Evolutionary conservation across 164 flowering plant species (phyloP).

Genomic region (Nymphaea thermarum): DNA sequence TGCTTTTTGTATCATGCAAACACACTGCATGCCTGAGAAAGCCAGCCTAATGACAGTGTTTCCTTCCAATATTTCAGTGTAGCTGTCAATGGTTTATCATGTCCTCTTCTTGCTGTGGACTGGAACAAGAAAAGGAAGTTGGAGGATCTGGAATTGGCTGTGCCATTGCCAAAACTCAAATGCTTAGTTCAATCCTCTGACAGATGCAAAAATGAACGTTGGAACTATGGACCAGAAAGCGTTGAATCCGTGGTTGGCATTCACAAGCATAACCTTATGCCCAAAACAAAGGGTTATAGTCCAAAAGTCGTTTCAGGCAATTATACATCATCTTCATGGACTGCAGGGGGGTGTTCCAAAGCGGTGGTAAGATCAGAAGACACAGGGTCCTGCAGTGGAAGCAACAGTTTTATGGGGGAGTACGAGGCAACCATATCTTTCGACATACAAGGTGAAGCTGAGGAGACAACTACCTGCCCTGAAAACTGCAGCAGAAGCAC

Average conservation of each 20-base stretch:
- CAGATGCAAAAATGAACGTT: slow-evolving; percentile 6
- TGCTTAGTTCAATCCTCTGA: slow-evolving; percentile 13
- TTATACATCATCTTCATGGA: not conserved
- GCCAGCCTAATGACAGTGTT: not conserved
- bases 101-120: slow-evolving; percentile 1
- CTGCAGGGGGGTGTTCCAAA: not conserved
- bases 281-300: not conserved
- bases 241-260: not conserved
- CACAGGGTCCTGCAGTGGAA: slow-evolving; percentile 31
- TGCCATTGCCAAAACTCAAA: slow-evolving; percentile 46
- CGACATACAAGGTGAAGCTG: slow-evolving; percentile 11
- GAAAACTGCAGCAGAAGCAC: slow-evolving; percentile 14
- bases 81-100: not conserved
- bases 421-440: slow-evolving; percentile 21
- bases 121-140: slow-evolving; percentile 57
- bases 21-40: too few species aligned
- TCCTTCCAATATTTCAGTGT: not conserved
- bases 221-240: not conserved
- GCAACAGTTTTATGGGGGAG: slow-evolving; percentile 35
- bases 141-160: slow-evolving; percentile 27
- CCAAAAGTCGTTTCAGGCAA: not conserved
- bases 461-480: slow-evolving; percentile 24
- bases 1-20: too few species aligned
- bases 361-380: slow-evolving; percentile 6
- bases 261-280: not conserved